Evolutionary conservation across 768 basidiomycete genomes (phyloP).

Genomic region (Tricholoma furcatifolium): DNA sequence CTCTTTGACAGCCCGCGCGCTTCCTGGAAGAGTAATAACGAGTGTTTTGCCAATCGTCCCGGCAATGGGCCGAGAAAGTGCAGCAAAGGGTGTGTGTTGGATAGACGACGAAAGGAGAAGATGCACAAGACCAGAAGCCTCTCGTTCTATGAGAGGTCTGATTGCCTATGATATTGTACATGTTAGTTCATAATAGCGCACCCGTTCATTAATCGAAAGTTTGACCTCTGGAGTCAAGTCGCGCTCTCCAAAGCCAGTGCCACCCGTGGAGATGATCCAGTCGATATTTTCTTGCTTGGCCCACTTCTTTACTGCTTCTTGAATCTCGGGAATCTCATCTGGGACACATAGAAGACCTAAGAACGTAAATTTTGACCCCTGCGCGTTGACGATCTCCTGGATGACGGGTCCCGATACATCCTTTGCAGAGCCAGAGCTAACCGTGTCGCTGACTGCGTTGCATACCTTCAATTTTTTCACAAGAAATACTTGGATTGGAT

Average conservation of each 20-base stretch:
- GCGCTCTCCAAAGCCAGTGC: conserved; percentile 81
- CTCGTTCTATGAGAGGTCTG: conserved; percentile 59
- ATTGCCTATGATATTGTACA: conserved; percentile 44
- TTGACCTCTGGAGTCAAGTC: conserved; percentile 83
- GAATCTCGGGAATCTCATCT: conserved; percentile 61
- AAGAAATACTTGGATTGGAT: conserved; percentile 3
- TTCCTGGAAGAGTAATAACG: conserved; percentile 81
- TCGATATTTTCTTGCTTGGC: conserved; percentile 48
- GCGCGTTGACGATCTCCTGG: conserved; percentile 42
- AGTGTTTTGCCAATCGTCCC: conserved; percentile 68
- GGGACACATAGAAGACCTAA: conserved; percentile 50
- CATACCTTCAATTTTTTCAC: conserved; percentile 4
- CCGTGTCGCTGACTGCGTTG: conserved; percentile 69
- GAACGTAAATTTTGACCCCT: conserved; percentile 32
- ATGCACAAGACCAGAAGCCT: conserved; percentile 72
- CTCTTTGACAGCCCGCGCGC: conserved; percentile 82
- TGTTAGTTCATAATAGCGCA: neutral
- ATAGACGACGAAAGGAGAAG: conserved; percentile 69
- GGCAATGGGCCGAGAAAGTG: conserved; percentile 80
- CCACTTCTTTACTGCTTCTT: conserved; percentile 44
- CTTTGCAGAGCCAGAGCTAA: conserved; percentile 39
- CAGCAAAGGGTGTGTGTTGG: conserved; percentile 74
- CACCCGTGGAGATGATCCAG: conserved; percentile 82
- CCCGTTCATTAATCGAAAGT: neutral
- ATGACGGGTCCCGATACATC: conserved; percentile 73